phyloP scores from a whole-genome alignment of 2,329 filamentous ascomycete genomes.

The Penicillium olsonii region DNA sequence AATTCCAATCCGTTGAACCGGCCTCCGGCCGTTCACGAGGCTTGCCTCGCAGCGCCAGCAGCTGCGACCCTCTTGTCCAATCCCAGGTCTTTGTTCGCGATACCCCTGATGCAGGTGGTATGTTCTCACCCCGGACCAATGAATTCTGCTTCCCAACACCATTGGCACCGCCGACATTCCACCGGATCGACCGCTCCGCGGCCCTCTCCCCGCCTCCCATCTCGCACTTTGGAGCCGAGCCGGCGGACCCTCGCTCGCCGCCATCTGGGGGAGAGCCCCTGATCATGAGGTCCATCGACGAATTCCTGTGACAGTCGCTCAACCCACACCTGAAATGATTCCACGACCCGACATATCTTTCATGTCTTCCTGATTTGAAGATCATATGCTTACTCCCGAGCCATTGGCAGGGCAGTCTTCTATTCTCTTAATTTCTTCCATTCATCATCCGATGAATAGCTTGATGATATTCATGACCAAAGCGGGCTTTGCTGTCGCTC shows the following conservation, averaged over 20 bases:
- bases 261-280: conserved; percentile 40
- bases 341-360: conserved; percentile 27
- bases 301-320: conserved; percentile 41
- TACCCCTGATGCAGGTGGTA: conserved; percentile 34
- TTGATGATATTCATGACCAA: conserved; percentile 42
- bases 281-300: conserved; percentile 49
- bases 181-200: conserved; percentile 35
- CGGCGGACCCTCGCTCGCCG: conserved; percentile 44
- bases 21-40: conserved; percentile 17
- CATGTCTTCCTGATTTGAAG: conserved; percentile 19
- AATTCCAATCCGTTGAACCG: conserved; percentile 31
- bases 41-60: conserved; percentile 24
- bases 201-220: conserved; percentile 7
- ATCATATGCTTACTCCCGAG: conserved; percentile 14
- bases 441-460: conserved; percentile 19
- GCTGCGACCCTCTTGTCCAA: conserved; percentile 32
- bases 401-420: conserved; percentile 11
- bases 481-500: conserved; percentile 45
- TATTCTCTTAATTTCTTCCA: conserved; percentile 20
- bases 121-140: conserved; percentile 49
- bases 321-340: conserved; percentile 30
- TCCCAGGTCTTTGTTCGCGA: conserved; percentile 43
- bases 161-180: conserved; percentile 36
- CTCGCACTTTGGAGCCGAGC: conserved; percentile 22
- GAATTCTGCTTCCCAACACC: conserved; percentile 45